Evolutionary conservation across 1,284 basidiomycete genomes (phyloP).

Genomic region (Trametes hirsuta): DNA sequence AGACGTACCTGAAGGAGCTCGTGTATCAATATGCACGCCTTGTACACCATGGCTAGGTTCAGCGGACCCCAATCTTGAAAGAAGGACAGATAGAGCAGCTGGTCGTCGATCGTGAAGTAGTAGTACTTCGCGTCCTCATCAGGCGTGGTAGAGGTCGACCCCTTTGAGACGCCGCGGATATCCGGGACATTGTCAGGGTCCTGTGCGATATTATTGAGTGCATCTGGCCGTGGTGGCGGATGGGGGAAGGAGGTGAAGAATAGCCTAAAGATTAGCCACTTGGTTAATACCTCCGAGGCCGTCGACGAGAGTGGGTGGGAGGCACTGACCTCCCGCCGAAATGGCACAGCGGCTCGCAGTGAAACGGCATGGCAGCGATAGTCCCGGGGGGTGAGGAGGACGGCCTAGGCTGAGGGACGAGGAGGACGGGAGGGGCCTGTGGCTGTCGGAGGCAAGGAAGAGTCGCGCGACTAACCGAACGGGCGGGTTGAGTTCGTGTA

Average conservation of each 20-base stretch:
- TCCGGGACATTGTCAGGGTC: constrained; percentile 57
- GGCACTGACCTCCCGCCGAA: constrained; percentile 68
- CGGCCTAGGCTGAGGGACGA: constrained; percentile 16
- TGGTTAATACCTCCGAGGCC: constrained; percentile 16
- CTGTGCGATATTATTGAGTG: constrained; percentile 59
- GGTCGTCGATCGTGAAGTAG: constrained; percentile 90
- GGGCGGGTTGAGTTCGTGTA: constrained; percentile 27
- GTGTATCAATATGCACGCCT: constrained; percentile 92
- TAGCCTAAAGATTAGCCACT: constrained; percentile 49
- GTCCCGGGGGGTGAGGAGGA: constrained; percentile 1
- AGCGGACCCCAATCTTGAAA: constrained; percentile 95
- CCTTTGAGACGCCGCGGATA: constrained; percentile 60
- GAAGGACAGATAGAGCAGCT: constrained; percentile 92
- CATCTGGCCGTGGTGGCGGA: constrained; percentile 64
- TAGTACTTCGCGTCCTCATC: constrained; percentile 77
- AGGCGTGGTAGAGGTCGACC: constrained; percentile 60
- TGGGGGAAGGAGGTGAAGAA: constrained; percentile 83
- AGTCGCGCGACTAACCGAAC: constrained; percentile 23
- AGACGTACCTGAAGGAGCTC: constrained; percentile 78
- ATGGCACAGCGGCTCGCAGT: constrained; percentile 75
- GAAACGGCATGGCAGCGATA: constrained; percentile 37
- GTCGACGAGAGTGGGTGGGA: constrained; percentile 10
- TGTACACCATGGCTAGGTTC: constrained; percentile 91
- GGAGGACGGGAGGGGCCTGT: constrained; percentile 12
- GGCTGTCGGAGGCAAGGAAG: constrained; percentile 17